phyloP scores from a whole-genome alignment of 2,329 filamentous ascomycete species.

The Juglanconis sp. region DNA sequence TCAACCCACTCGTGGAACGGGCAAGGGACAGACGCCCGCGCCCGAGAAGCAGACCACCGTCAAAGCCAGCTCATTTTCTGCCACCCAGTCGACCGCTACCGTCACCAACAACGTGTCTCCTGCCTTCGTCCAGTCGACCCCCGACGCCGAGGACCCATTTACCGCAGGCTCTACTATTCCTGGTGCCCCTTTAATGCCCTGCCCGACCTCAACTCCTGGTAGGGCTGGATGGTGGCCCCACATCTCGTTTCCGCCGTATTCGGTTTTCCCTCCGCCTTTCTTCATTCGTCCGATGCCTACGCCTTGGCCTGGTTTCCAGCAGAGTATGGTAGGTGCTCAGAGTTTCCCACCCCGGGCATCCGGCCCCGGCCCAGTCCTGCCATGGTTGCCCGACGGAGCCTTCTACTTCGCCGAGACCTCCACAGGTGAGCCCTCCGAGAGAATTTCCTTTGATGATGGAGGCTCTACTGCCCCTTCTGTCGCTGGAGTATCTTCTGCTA shows the following conservation, averaged over 20 bases:
- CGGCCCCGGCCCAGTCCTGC: constrained; percentile 1
- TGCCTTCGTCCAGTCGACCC: not conserved
- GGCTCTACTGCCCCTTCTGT: not conserved
- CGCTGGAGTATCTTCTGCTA: not conserved
- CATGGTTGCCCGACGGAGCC: not conserved
- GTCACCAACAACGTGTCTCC: not conserved
- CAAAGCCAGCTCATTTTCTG: not conserved
- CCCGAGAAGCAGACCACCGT: not conserved
- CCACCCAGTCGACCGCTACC: not conserved
- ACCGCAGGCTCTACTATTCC: not conserved
- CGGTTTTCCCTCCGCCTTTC: not conserved
- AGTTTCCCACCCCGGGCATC: not conserved
- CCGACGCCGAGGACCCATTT: not conserved
- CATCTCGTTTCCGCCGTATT: not conserved
- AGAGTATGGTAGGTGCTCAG: not conserved
- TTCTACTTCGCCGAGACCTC: constrained; percentile 4
- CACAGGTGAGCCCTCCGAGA: not conserved
- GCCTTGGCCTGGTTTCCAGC: not conserved
- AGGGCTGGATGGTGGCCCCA: not conserved
- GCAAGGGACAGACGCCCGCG: not conserved
- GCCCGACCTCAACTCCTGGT: not conserved
- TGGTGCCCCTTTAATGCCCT: not conserved
- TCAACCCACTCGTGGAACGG: not conserved
- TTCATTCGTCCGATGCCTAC: not conserved
- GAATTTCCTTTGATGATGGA: not conserved